Conservation (phyloP, 805 yeast genomes). For the Monosporozyma yasuniensis region DNA sequence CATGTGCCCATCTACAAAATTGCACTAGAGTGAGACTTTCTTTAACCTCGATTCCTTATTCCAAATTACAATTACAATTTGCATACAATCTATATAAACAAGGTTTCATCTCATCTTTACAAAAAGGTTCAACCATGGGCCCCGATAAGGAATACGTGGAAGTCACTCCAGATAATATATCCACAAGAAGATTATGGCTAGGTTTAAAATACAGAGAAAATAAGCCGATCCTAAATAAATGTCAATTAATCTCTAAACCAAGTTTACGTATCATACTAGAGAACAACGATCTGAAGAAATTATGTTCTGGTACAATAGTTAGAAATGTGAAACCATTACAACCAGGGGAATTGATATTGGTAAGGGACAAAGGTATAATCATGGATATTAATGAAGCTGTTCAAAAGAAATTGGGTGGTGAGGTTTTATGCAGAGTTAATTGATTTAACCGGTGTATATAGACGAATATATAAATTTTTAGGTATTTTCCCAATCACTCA, state of each 20-base stretch:
- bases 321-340: slow-evolving; percentile 71
- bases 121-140: slow-evolving; percentile 74
- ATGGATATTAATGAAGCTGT: slow-evolving; percentile 84
- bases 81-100: slow-evolving; percentile 81
- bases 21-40: slow-evolving; percentile 67
- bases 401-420: slow-evolving; percentile 55
- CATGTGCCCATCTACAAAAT: slow-evolving; percentile 85
- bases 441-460: slow-evolving; percentile 16
- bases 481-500: background rate
- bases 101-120: slow-evolving; percentile 79
- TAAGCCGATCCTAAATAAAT: slow-evolving; percentile 62
- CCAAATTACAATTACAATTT: slow-evolving; percentile 72
- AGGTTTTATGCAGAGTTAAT: slow-evolving; percentile 71
- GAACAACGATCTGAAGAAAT: slow-evolving; percentile 53
- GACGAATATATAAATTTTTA: background rate
- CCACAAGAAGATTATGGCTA: slow-evolving; percentile 84
- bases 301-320: slow-evolving; percentile 68
- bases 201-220: slow-evolving; percentile 81
- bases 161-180: slow-evolving; percentile 76
- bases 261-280: slow-evolving; percentile 62
- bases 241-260: slow-evolving; percentile 76
- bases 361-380: slow-evolving; percentile 46
- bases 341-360: slow-evolving; percentile 82
- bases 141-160: slow-evolving; percentile 73
- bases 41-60: slow-evolving; percentile 72